Evolutionary conservation across 352 stramenopile species (phyloP).

Genomic region (Elongisporangium anandrum): DNA sequence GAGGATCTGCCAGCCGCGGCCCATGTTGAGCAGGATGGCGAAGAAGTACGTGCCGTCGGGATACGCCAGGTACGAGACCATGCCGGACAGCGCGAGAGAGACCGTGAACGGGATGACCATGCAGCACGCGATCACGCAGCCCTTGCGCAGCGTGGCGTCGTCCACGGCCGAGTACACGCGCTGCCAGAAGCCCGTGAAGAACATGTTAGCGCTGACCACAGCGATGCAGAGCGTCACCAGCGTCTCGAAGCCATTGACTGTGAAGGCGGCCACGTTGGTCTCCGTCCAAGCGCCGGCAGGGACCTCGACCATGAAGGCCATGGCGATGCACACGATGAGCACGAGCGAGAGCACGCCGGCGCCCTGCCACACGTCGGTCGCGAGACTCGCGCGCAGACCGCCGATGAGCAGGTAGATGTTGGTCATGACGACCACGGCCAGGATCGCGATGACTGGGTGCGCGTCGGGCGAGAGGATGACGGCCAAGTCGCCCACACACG

Average conservation of each 20-base stretch:
- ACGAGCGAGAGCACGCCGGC: constrained; percentile 56
- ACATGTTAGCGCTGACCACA: constrained; percentile 57
- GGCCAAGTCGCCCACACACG: constrained; percentile 50
- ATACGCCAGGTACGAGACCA: constrained; percentile 66
- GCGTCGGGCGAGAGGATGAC: constrained; percentile 41
- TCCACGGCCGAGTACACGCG: constrained; percentile 61
- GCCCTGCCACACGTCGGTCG: constrained; percentile 72
- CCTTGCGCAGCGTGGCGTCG: constrained; percentile 45
- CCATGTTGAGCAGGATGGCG: constrained; percentile 69
- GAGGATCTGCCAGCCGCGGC: constrained; percentile 57
- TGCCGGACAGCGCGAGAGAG: constrained; percentile 55
- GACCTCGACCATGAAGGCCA: constrained; percentile 50
- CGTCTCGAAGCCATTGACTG: constrained; percentile 54
- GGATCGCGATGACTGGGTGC: constrained; percentile 50
- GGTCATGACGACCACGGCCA: constrained; percentile 54
- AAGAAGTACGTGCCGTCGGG: constrained; percentile 63
- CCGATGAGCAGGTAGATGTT: constrained; percentile 76
- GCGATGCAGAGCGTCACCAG: constrained; percentile 71
- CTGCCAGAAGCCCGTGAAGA: constrained; percentile 82
- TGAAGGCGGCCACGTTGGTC: constrained; percentile 63
- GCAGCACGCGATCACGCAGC: constrained; percentile 29
- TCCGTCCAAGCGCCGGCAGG: constrained; percentile 40
- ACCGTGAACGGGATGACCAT: constrained; percentile 74
- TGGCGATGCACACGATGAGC: constrained; percentile 55
- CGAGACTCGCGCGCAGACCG: constrained; percentile 63